These are phyloP conservation scores for Cucurbita maxima DNA, from an alignment of 306 rosid species.

Conservation along the genomic window DNA sequence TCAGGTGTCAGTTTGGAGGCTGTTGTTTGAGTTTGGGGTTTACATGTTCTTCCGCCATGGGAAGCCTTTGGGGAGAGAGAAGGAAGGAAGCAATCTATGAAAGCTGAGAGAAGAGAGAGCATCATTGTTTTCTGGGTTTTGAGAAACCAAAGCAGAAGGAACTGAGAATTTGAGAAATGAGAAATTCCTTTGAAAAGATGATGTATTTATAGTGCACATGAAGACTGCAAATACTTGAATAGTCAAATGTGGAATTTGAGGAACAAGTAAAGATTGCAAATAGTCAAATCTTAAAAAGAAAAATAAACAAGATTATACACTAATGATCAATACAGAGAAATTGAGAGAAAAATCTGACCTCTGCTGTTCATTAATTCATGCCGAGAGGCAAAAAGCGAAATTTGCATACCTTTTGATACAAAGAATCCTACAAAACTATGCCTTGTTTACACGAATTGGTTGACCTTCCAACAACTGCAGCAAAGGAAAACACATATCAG, in stretches of 20 bases:
- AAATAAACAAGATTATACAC: not conserved
- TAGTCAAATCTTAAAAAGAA: not conserved
- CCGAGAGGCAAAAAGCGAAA: not conserved
- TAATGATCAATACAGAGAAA: not conserved
- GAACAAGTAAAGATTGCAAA: not conserved
- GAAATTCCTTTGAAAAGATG: too few species aligned
- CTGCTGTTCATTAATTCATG: not conserved
- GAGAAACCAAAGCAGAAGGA: not conserved
- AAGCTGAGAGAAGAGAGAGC: not conserved
- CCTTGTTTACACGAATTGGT: constrained; percentile 76
- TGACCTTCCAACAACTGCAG: constrained; percentile 83
- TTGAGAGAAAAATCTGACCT: not conserved
- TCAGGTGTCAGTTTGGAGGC: not conserved
- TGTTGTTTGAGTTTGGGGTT: not conserved
- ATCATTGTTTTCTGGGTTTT: not conserved
- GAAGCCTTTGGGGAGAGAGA: not conserved
- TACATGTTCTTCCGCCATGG: not conserved
- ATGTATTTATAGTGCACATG: not conserved
- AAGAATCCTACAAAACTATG: constrained; percentile 9
- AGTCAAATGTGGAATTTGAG: not conserved
- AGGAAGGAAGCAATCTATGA: not conserved
- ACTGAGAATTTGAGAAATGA: not conserved
- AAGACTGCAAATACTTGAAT: not conserved
- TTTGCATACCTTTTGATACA: not conserved
- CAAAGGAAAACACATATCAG: not conserved